Evolutionary conservation across 2,329 filamentous ascomycete species (phyloP).

Genomic region (Chaetothyriales sp.): DNA sequence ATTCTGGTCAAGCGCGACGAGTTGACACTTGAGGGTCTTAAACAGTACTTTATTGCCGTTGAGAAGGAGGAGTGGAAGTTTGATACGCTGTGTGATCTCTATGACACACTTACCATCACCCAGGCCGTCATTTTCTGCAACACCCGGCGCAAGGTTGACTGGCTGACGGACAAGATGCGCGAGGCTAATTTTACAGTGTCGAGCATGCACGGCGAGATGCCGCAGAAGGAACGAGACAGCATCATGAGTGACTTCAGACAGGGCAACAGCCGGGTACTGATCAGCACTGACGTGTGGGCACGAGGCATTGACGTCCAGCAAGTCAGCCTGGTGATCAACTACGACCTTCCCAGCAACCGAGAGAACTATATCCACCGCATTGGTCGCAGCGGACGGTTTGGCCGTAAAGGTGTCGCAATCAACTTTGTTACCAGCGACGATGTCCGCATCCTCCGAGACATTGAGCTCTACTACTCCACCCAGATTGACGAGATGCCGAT

Average conservation of each 20-base stretch:
- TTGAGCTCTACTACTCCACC: slow-evolving; percentile 90
- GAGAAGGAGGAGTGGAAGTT: slow-evolving; percentile 99
- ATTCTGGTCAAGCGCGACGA: slow-evolving; percentile 98
- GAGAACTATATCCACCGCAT: slow-evolving; percentile 99
- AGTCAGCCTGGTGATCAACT: slow-evolving; percentile 96
- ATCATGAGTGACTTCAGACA: slow-evolving; percentile 99
- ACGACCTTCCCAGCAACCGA: slow-evolving; percentile 93
- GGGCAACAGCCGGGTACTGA: slow-evolving; percentile 87
- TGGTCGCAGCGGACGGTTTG: slow-evolving; percentile 85
- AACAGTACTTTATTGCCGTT: slow-evolving; percentile 98
- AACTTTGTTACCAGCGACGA: slow-evolving; percentile 99
- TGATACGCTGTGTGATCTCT: slow-evolving; percentile 93
- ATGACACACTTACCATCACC: slow-evolving; percentile 96
- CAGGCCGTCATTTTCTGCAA: slow-evolving; percentile 99
- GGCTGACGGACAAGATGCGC: slow-evolving; percentile 98
- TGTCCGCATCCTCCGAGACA: slow-evolving; percentile 90
- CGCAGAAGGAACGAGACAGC: slow-evolving; percentile 90
- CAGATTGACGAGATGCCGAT: slow-evolving; percentile 99
- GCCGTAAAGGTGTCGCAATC: slow-evolving; percentile 96
- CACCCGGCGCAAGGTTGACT: slow-evolving; percentile 96
- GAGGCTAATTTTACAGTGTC: slow-evolving; percentile 98
- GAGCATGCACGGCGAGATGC: slow-evolving; percentile 99
- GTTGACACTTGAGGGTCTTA: slow-evolving; percentile 87
- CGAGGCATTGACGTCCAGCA: slow-evolving; percentile 98
- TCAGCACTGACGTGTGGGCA: slow-evolving; percentile 95